Evolutionary conservation across 2,329 filamentous ascomycete genomes (phyloP).

Genomic region (Epichloe hybrida): DNA sequence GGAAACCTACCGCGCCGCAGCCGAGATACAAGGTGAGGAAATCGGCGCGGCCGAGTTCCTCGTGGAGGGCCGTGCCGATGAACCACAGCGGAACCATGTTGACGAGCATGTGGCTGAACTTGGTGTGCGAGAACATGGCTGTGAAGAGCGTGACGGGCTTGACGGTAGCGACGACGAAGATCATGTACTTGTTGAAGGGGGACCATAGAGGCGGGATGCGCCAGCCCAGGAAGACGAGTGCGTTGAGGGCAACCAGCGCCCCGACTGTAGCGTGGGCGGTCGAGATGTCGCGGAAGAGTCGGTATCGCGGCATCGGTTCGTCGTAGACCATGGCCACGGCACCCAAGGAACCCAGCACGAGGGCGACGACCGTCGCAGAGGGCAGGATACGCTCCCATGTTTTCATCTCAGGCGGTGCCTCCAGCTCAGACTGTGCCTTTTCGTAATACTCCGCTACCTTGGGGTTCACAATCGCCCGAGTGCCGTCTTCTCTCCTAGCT

Average conservation of each 20-base stretch:
- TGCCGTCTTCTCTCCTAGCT: slow-evolving; percentile 24
- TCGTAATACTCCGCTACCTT: slow-evolving; percentile 26
- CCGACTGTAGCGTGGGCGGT: slow-evolving; percentile 52
- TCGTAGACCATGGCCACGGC: slow-evolving; percentile 36
- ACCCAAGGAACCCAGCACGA: slow-evolving; percentile 30
- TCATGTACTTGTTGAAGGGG: slow-evolving; percentile 54
- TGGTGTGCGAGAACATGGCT: slow-evolving; percentile 57
- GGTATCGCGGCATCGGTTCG: slow-evolving; percentile 34
- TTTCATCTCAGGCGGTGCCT: slow-evolving; percentile 36
- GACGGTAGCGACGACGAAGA: slow-evolving; percentile 51
- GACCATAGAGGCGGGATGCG: slow-evolving; percentile 51
- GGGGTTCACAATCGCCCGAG: slow-evolving; percentile 25
- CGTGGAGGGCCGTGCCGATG: slow-evolving; percentile 53
- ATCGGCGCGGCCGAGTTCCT: slow-evolving; percentile 54
- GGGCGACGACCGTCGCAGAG: slow-evolving; percentile 32
- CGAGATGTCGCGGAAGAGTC: slow-evolving; percentile 47
- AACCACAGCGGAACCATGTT: slow-evolving; percentile 57
- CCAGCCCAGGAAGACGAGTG: slow-evolving; percentile 44
- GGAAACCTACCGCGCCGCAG: slow-evolving; percentile 43
- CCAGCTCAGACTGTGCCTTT: slow-evolving; percentile 34
- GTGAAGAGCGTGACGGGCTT: slow-evolving; percentile 47
- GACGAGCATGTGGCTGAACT: slow-evolving; percentile 40
- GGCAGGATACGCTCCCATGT: slow-evolving; percentile 41
- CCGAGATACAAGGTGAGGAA: slow-evolving; percentile 56
- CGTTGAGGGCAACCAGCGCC: slow-evolving; percentile 46